phyloP scores from a whole-genome alignment of 257 asterid genomes.

The Nicotiana benthamiana region DNA sequence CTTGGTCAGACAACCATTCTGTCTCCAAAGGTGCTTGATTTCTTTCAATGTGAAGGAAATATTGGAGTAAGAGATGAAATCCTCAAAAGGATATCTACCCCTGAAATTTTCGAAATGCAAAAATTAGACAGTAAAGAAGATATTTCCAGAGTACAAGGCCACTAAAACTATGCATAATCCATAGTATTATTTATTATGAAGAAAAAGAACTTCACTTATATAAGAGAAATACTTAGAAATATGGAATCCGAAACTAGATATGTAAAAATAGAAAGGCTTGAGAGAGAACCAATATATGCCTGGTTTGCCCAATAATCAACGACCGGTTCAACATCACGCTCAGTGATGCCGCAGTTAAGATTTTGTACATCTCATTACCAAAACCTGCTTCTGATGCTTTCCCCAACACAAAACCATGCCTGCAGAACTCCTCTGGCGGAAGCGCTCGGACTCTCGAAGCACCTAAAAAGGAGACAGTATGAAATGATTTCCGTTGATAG shows the following conservation, averaged over 20 bases:
- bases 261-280: conserved; percentile 58
- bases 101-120: conserved; percentile 32
- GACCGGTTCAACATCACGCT: conserved; percentile 98
- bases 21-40: conserved; percentile 93
- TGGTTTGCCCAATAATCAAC: conserved; percentile 97
- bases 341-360: conserved; percentile 84
- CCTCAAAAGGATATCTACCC: conserved; percentile 78
- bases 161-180: not conserved
- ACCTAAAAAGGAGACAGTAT: conserved; percentile 29
- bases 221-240: not conserved
- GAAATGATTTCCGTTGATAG: too few species aligned
- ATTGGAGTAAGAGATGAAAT: conserved; percentile 74
- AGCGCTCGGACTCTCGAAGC: conserved; percentile 65
- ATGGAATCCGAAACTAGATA: conserved; percentile 17
- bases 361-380: conserved; percentile 94
- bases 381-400: conserved; percentile 98
- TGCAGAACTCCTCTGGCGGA: conserved; percentile 73
- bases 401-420: conserved; percentile 82
- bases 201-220: too few species aligned
- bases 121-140: not conserved
- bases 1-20: conserved; percentile 61
- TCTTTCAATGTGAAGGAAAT: conserved; percentile 67
- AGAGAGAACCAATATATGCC: conserved; percentile 94
- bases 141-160: not conserved
- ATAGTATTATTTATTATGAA: not conserved